A percentile compares a stretch with the other conserved stretches of the same genome.
phyloP scores from a whole-genome alignment of 1,284 basidiomycete species.

The Cryptococcus wingfieldii region DNA sequence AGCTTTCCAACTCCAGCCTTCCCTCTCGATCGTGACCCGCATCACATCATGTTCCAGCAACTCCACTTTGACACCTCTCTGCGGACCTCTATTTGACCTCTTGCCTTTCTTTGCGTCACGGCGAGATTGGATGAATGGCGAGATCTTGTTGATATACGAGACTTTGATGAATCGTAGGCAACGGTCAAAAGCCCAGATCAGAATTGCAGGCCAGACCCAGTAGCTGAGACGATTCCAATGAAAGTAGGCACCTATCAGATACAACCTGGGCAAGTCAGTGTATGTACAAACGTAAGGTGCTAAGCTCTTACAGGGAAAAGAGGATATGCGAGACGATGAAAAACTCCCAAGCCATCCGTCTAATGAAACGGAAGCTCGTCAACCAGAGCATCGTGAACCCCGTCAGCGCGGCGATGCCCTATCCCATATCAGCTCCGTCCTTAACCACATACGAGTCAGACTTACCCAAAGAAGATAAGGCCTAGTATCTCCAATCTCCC shows the following conservation, averaged over 20 bases:
- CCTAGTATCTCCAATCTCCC: conserved; percentile 10
- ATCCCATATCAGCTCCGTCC: conserved; percentile 21
- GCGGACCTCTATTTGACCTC: background rate
- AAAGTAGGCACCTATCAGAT: conserved; percentile 35
- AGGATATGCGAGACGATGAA: conserved; percentile 55
- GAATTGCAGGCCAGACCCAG: conserved; percentile 40
- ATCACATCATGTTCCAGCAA: conserved; percentile 55
- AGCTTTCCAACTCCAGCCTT: conserved; percentile 54
- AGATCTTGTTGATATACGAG: conserved; percentile 54
- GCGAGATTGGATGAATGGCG: conserved; percentile 6
- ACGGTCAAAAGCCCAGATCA: conserved; percentile 55
- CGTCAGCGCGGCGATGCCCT: conserved; percentile 25
- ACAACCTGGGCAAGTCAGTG: conserved; percentile 18
- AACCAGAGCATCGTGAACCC: conserved; percentile 51
- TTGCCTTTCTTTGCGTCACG: conserved; percentile 3
- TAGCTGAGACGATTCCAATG: conserved; percentile 35
- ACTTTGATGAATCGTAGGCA: conserved; percentile 55
- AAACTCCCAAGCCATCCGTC: conserved; percentile 53
- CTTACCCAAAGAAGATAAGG: conserved; percentile 28
- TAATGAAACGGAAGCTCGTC: conserved; percentile 49
- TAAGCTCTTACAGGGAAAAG: conserved; percentile 41
- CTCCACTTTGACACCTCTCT: conserved; percentile 41
- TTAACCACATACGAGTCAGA: background rate
- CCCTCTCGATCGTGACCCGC: conserved; percentile 53
- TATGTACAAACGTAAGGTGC: background rate